phyloP scores from a whole-genome alignment of 225 moss, liverwort and hornwort species.

The Marchantia paleacea region DNA sequence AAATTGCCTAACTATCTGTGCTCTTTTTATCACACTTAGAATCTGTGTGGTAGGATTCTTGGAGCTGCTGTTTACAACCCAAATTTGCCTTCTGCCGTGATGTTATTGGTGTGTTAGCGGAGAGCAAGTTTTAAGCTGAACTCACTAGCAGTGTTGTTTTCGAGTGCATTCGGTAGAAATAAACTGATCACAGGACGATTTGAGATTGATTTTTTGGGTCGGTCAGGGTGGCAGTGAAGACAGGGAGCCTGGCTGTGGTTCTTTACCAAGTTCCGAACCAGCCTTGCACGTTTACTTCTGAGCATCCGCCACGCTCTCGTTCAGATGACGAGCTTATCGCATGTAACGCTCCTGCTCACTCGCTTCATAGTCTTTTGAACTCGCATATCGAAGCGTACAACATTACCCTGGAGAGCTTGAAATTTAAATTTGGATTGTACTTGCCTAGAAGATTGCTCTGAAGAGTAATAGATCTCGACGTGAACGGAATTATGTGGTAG shows the following conservation, averaged over 20 bases:
- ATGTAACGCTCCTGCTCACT: constrained; percentile 43
- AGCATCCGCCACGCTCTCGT: constrained; percentile 48
- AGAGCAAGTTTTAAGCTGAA: background rate
- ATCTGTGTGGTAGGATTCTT: background rate
- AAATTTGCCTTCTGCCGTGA: no score
- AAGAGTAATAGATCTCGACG: no score
- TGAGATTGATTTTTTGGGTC: constrained; percentile 27
- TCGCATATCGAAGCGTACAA: no score
- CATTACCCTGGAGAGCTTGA: no score
- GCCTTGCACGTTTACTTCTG: constrained; percentile 65
- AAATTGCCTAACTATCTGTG: background rate
- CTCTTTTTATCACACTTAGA: background rate
- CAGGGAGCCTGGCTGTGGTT: constrained; percentile 68
- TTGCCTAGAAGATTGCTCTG: no score
- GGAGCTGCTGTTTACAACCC: no score
- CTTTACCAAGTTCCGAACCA: constrained; percentile 97
- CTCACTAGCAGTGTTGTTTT: background rate
- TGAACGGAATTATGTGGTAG: no score
- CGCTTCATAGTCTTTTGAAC: no score
- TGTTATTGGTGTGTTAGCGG: no score
- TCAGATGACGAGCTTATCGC: constrained; percentile 87
- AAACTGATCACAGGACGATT: background rate
- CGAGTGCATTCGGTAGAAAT: background rate
- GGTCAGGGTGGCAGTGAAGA: constrained; percentile 96
- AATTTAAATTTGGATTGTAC: no score